Evolutionary conservation across 768 basidiomycete genomes (phyloP).

Genomic region (Boletus vinaceobasis): DNA sequence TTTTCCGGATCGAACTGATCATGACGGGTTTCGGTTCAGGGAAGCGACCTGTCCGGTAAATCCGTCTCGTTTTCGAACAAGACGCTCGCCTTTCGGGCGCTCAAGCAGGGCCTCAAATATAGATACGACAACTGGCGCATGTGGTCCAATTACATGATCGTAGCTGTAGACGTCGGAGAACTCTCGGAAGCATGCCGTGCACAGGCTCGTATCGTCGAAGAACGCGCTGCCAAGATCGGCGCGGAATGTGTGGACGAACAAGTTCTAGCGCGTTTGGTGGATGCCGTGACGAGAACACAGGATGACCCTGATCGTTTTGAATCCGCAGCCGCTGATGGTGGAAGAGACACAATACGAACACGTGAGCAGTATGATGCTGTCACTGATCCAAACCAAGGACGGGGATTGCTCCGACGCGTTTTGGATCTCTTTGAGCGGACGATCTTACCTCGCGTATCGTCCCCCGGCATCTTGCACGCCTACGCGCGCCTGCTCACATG

Average conservation of each 20-base stretch:
- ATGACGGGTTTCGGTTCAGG: constrained; percentile 21
- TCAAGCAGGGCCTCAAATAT: constrained; percentile 83
- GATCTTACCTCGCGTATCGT: constrained; percentile 79
- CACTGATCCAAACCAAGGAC: constrained; percentile 57
- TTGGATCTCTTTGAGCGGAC: constrained; percentile 69
- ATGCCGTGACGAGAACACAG: constrained; percentile 68
- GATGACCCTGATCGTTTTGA: constrained; percentile 30
- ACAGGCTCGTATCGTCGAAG: constrained; percentile 74
- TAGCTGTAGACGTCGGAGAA: constrained; percentile 91
- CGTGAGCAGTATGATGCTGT: constrained; percentile 18
- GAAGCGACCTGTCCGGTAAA: constrained; percentile 17
- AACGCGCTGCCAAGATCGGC: constrained; percentile 37
- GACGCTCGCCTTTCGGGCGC: constrained; percentile 85
- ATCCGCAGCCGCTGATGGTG: constrained; percentile 9
- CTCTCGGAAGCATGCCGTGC: constrained; percentile 85
- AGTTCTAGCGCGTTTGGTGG: constrained; percentile 85
- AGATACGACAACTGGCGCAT: constrained; percentile 93
- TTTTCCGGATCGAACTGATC: constrained; percentile 10
- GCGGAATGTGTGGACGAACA: constrained; percentile 75
- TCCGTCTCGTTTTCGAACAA: constrained; percentile 69
- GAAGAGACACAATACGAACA: constrained; percentile 7
- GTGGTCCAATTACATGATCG: constrained; percentile 98
- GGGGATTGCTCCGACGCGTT: constrained; percentile 65
- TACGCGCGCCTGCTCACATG: constrained; percentile 79
- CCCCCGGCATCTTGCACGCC: constrained; percentile 75